Conservation (phyloP, 805 yeast species). For the Saccharomyces cerevisiae region DNA sequence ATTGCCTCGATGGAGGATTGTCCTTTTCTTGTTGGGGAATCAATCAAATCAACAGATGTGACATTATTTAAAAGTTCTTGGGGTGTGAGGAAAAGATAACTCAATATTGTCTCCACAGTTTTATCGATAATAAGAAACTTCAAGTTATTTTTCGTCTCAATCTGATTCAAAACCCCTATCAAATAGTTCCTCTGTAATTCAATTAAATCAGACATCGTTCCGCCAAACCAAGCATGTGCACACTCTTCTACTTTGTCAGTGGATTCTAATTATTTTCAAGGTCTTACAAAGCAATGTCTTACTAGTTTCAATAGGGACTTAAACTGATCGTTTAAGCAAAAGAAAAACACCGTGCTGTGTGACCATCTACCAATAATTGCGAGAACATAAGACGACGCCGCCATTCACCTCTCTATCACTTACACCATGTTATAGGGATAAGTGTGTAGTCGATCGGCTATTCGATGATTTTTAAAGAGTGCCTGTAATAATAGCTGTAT, state of each 20-base stretch:
- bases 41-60: slow-evolving; percentile 58
- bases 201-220: slow-evolving; percentile 32
- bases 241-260: background rate
- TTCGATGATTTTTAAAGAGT: background rate
- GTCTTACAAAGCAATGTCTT: background rate
- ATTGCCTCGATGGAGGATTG: slow-evolving; percentile 67
- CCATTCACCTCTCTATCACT: background rate
- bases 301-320: background rate
- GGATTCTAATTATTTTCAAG: background rate
- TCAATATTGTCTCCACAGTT: slow-evolving; percentile 40
- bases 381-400: background rate
- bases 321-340: background rate
- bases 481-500: background rate
- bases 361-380: background rate
- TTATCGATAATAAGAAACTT: slow-evolving; percentile 52
- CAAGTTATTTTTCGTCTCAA: slow-evolving; percentile 38
- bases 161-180: slow-evolving; percentile 32
- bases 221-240: background rate
- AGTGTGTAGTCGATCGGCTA: background rate
- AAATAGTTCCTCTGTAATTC: slow-evolving; percentile 33
- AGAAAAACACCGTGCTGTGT: background rate
- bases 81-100: slow-evolving; percentile 35
- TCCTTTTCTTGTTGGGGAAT: slow-evolving; percentile 45
- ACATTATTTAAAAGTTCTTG: slow-evolving; percentile 46
- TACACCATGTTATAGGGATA: background rate